Evolutionary conservation across 768 basidiomycete genomes (phyloP).

Genomic region (Amylocystis lapponica): DNA sequence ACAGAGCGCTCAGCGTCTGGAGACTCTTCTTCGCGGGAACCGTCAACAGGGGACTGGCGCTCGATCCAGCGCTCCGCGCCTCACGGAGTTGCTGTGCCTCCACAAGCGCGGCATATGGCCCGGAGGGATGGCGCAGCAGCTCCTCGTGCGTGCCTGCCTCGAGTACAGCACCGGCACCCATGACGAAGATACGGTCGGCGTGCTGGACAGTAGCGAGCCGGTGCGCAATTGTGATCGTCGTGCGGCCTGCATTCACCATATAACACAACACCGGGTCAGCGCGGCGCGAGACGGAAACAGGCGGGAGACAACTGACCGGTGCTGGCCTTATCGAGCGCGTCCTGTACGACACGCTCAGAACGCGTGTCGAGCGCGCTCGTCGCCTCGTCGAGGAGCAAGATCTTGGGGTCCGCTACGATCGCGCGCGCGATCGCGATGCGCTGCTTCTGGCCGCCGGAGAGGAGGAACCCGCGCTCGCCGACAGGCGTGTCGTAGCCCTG

Average conservation of each 20-base stretch:
- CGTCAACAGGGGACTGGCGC: slow-evolving; percentile 17
- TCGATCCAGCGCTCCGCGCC: too few species aligned
- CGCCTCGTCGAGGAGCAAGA: slow-evolving; percentile 85
- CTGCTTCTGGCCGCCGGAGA: slow-evolving; percentile 84
- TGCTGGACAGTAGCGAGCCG: slow-evolving; percentile 82
- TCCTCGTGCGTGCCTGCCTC: slow-evolving; percentile 77
- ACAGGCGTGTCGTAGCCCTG: slow-evolving; percentile 84
- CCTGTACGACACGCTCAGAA: slow-evolving; percentile 80
- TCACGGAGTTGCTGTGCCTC: slow-evolving; percentile 79
- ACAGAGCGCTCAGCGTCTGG: slow-evolving; percentile 12
- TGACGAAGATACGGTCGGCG: slow-evolving; percentile 79
- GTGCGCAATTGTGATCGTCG: slow-evolving; percentile 78
- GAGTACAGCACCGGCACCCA: slow-evolving; percentile 80
- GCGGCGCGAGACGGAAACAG: too few species aligned
- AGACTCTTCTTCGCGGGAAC: slow-evolving; percentile 26
- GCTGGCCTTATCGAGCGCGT: slow-evolving; percentile 83
- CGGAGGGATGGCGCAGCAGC: slow-evolving; percentile 49
- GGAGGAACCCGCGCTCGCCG: slow-evolving; percentile 81
- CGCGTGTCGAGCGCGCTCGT: slow-evolving; percentile 88
- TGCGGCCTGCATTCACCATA: too few species aligned
- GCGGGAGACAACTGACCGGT: too few species aligned
- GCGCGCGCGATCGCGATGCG: slow-evolving; percentile 88
- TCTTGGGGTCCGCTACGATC: slow-evolving; percentile 81
- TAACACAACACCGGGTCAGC: too few species aligned
- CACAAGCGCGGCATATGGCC: slow-evolving; percentile 73